Evolutionary conservation across 2,329 filamentous ascomycete species (phyloP), one percentile per base, ranked within the genome.

Genomic region (Apiospora malaysiana): DNA sequence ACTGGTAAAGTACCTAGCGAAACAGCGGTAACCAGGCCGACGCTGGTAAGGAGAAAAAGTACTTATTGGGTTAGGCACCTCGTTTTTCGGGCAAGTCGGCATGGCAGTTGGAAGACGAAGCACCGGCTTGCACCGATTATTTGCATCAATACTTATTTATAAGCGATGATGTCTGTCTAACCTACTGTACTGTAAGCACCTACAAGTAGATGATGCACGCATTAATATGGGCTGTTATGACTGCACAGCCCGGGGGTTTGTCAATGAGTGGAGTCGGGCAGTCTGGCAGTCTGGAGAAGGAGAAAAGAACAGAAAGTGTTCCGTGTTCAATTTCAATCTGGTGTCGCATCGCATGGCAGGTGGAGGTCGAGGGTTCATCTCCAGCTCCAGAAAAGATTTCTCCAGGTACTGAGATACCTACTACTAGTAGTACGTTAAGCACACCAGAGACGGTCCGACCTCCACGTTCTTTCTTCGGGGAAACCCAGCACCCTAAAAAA

Each of bases 391-490:
- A 32, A 63, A 40, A 59, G 32, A 4, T 37, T 27, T 56, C 51
- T 63, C 32, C 56, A 63, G 56, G 56, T 63, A 63, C 56, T 4
- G n/a, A n/a, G n/a, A n/a, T n/a, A n/a, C n/a, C n/a, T n/a, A n/a
- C n/a, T n/a, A n/a, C n/a, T n/a, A n/a, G n/a, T n/a, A n/a, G n/a
- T n/a, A n/a, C n/a, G n/a, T n/a, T n/a, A n/a, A n/a, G n/a, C 40
- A n/a, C 47, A 40, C 18, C 32, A 40, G 21, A 37, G 37, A 63
- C 56, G 56, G 56, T 63, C 56, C 56, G 56, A 63, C 56, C 56
- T 63, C 56, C 56, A 63, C 56, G 56, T 63, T 63, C 56, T 23
- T n/a, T n/a, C 56, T 5, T 63, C 56, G 32, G 56, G 56, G 56
- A 63, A 63, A 63, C 56, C 56, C 56, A 63, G 27, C 56, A 45